These are phyloP conservation scores for Raddia distichophylla DNA, from an alignment of 176 grass and related monocot species.

Conservation along the genomic window DNA sequence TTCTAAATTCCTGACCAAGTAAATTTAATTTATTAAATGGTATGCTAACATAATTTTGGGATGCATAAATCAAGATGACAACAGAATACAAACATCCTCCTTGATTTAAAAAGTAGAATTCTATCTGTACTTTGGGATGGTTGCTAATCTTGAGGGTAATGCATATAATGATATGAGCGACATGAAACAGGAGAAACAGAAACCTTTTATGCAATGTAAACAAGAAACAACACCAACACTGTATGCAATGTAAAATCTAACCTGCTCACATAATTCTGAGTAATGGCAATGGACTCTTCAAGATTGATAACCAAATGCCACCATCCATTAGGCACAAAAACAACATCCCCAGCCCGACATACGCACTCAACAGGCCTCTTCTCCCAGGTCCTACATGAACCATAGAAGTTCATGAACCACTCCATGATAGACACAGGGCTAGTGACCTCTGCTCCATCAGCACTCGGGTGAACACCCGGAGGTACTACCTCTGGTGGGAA, in stretches of 20 bases:
- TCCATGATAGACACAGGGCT: conserved; percentile 96
- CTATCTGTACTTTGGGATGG: not conserved
- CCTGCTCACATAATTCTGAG: conserved; percentile 95
- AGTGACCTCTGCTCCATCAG: conserved; percentile 83
- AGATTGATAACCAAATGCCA: conserved; percentile 99
- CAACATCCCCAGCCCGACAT: conserved; percentile 67
- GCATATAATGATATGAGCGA: not conserved
- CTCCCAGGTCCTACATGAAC: conserved; percentile 68
- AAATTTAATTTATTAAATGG: not conserved
- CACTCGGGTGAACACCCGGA: conserved; percentile 73
- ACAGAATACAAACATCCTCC: not conserved
- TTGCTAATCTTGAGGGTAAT: not conserved
- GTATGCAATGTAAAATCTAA: conserved; percentile 31
- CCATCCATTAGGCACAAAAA: conserved; percentile 98
- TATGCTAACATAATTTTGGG: not conserved
- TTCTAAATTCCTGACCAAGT: not conserved
- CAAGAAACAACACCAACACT: not conserved
- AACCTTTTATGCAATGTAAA: not conserved
- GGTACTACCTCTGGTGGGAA: conserved; percentile 87
- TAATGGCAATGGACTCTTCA: conserved; percentile 92
- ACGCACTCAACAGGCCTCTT: conserved; percentile 83
- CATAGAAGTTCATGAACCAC: conserved; percentile 99
- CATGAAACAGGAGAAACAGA: not conserved
- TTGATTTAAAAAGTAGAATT: not conserved
- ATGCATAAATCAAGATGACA: not conserved